Evolutionary conservation across 2,329 filamentous ascomycete species (phyloP).

Genomic region (Chalara sp.): DNA sequence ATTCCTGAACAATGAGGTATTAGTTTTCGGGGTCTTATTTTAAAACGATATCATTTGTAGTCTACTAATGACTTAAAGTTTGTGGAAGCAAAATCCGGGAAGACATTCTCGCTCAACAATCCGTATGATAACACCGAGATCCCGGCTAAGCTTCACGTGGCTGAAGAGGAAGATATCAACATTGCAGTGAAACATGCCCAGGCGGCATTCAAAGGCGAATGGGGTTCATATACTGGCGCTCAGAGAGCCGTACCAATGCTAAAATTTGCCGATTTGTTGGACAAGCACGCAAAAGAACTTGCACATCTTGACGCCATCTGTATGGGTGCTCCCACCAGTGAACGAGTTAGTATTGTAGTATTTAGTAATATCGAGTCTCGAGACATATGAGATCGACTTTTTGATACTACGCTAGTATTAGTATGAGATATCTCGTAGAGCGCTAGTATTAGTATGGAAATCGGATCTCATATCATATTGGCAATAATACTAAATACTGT

Average conservation of each 20-base stretch:
- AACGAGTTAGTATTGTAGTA: too few relatives aligned
- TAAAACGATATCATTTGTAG: constrained; percentile 27
- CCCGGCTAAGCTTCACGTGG: constrained; percentile 27
- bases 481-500: too few relatives aligned
- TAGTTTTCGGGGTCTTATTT: constrained; percentile 13
- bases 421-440: too few relatives aligned
- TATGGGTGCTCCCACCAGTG: constrained; percentile 38
- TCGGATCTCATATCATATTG: too few relatives aligned
- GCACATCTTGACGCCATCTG: constrained; percentile 36
- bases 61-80: constrained; percentile 18
- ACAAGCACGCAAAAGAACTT: constrained; percentile 29
- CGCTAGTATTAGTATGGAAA: too few relatives aligned
- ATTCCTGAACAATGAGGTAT: constrained; percentile 44
- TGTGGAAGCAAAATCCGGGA: constrained; percentile 6
- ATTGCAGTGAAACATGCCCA: constrained; percentile 37
- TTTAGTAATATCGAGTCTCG: too few relatives aligned
- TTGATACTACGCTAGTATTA: too few relatives aligned
- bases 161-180: constrained; percentile 31
- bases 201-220: constrained; percentile 34
- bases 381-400: too few relatives aligned
- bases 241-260: constrained; percentile 7
- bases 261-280: constrained; percentile 35
- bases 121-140: constrained; percentile 41
- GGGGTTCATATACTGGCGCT: constrained; percentile 22
- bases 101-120: constrained; percentile 24